These are phyloP conservation scores for Calocera cornea DNA, from an alignment of 768 basidiomycete species.

Conservation along the genomic window DNA sequence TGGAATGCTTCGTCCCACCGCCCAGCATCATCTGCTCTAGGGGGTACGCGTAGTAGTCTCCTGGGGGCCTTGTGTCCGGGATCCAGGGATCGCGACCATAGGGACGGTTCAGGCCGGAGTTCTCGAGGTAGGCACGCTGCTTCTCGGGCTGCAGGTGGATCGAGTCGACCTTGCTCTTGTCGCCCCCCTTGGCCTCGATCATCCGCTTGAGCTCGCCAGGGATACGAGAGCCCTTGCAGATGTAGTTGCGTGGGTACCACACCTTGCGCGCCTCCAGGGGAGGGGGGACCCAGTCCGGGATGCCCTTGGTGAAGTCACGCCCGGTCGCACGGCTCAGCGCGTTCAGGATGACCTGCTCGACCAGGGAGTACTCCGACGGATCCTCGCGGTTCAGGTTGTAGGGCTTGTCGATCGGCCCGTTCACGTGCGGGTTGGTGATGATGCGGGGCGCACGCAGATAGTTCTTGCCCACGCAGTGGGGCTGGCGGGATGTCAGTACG, in stretches of 20 bases:
- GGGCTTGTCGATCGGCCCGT: not conserved
- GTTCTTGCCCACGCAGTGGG: slow-evolving; percentile 7
- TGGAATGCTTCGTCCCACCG: not conserved
- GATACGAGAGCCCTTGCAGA: not conserved
- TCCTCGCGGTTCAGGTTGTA: slow-evolving; percentile 9
- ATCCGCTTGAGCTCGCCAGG: not conserved
- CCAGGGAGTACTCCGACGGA: not conserved
- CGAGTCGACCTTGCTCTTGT: not conserved
- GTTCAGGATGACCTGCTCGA: not conserved
- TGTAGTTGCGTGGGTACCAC: not conserved
- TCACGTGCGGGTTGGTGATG: slow-evolving; percentile 7
- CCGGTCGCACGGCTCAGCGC: too few species aligned
- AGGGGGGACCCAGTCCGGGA: not conserved
- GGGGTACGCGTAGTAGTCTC: not conserved
- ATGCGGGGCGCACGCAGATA: not conserved
- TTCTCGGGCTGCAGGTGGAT: not conserved
- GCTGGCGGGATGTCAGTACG: not conserved
- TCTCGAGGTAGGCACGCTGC: not conserved
- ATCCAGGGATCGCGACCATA: not conserved
- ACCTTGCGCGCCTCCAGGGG: not conserved
- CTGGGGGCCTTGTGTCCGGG: not conserved
- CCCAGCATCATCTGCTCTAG: not conserved
- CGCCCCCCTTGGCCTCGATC: not conserved
- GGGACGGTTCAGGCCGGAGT: not conserved
- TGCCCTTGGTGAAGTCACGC: not conserved